Conservation (phyloP, 768 basidiomycete genomes). For the Tricholoma saponaceum region DNA sequence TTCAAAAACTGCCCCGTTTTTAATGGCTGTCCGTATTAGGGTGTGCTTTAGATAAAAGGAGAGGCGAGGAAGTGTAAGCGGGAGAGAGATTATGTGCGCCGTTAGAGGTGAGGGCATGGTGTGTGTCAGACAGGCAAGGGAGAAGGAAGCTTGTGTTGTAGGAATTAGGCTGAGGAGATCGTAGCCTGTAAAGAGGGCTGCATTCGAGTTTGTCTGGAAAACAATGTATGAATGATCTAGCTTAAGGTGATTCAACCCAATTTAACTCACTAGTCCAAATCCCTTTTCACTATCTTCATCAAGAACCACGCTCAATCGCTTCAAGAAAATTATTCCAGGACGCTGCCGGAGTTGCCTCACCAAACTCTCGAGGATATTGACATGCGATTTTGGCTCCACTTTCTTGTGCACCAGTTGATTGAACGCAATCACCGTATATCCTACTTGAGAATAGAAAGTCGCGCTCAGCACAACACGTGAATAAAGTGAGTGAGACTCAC, state of each 20-base stretch:
- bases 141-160: constrained; percentile 68
- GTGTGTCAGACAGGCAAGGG: constrained; percentile 77
- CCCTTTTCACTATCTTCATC: constrained; percentile 87
- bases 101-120: constrained; percentile 72
- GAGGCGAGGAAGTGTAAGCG: constrained; percentile 71
- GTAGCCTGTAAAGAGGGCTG: constrained; percentile 56
- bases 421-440: constrained; percentile 79
- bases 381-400: constrained; percentile 67
- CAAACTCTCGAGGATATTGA: constrained; percentile 58
- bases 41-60: constrained; percentile 84
- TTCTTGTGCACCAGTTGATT: constrained; percentile 69
- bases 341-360: constrained; percentile 58
- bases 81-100: constrained; percentile 77
- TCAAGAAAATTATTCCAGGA: constrained; percentile 60
- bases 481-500: constrained; percentile 37
- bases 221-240: background rate
- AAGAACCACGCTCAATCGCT: constrained; percentile 74
- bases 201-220: constrained; percentile 66
- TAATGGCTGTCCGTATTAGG: constrained; percentile 72
- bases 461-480: constrained; percentile 7
- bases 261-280: constrained; percentile 61
- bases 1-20: constrained; percentile 82
- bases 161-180: constrained; percentile 78
- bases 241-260: background rate
- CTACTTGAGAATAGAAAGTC: constrained; percentile 48